phyloP scores from a whole-genome alignment of 495 filamentous ascomycete genomes.

The Hypoxylon lienhwacheense region DNA sequence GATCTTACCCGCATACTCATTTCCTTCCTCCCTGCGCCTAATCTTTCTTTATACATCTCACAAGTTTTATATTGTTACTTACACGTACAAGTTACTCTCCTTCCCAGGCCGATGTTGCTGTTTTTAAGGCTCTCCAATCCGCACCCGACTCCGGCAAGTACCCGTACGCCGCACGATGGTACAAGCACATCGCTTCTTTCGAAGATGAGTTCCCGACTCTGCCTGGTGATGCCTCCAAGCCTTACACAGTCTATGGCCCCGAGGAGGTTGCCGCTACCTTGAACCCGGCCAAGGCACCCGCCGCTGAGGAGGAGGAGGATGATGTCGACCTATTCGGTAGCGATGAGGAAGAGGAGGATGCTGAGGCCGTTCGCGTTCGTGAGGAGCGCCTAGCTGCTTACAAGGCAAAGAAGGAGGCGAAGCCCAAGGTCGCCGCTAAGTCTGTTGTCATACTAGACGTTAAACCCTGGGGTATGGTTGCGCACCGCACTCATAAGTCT shows the following conservation, averaged over 20 bases:
- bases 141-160: slow-evolving; percentile 80
- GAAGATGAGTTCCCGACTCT: slow-evolving; percentile 88
- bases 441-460: slow-evolving; percentile 93
- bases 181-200: slow-evolving; percentile 94
- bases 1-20: slow-evolving; percentile 51
- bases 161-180: slow-evolving; percentile 94
- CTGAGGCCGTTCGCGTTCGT: slow-evolving; percentile 76
- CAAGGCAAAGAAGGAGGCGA: slow-evolving; percentile 93
- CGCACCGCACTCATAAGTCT: not conserved
- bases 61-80: slow-evolving; percentile 14
- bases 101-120: slow-evolving; percentile 93
- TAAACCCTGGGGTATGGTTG: slow-evolving; percentile 93
- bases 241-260: slow-evolving; percentile 88
- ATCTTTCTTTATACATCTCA: not conserved
- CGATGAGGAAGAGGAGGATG: slow-evolving; percentile 91
- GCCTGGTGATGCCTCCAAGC: slow-evolving; percentile 85
- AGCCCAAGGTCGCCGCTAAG: slow-evolving; percentile 90
- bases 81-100: slow-evolving; percentile 65
- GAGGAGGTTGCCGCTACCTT: slow-evolving; percentile 71
- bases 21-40: not conserved
- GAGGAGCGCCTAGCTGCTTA: slow-evolving; percentile 90
- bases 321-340: slow-evolving; percentile 87
- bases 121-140: slow-evolving; percentile 83
- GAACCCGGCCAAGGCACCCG: slow-evolving; percentile 86
- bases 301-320: slow-evolving; percentile 75